Percentiles rank a stretch among this genome's conserved stretches.
Conservation (phyloP, 306 rosid genomes). For the Cucurbita ficifolia region DNA sequence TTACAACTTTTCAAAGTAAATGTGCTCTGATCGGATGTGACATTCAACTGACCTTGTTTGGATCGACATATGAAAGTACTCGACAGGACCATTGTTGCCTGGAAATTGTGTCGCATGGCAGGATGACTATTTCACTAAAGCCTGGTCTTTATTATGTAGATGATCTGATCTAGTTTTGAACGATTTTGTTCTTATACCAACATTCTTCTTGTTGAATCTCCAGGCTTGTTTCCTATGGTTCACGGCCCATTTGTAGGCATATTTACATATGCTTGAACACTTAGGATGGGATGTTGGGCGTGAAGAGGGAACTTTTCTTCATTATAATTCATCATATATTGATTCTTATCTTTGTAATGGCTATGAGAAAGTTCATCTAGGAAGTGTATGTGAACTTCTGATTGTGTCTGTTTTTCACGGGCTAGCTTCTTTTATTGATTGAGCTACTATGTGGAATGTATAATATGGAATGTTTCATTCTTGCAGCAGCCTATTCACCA, state of each 20-base stretch:
- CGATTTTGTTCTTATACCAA: not conserved
- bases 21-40: not conserved
- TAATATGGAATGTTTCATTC: not conserved
- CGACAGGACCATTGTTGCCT: not conserved
- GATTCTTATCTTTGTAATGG: slow-evolving; percentile 2
- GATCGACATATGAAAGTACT: not conserved
- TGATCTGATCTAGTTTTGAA: not conserved
- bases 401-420: not conserved
- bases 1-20: not conserved
- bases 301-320: not conserved
- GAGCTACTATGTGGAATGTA: not conserved
- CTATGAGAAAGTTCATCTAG: slow-evolving; percentile 1
- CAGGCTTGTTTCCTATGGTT: not conserved
- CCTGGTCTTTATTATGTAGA: not conserved
- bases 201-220: not conserved
- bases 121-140: not conserved
- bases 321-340: not conserved
- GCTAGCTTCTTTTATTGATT: not conserved
- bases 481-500: slow-evolving; percentile 81
- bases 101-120: not conserved
- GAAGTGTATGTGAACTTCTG: not conserved
- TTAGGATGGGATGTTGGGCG: slow-evolving; percentile 1
- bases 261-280: not conserved
- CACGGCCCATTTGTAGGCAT: not conserved
- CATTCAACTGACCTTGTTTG: not conserved